Percentiles rank a stretch among this genome's conserved stretches.
Evolutionary conservation across 495 filamentous ascomycete genomes (phyloP).

Genomic region (Xylaria longipes): DNA sequence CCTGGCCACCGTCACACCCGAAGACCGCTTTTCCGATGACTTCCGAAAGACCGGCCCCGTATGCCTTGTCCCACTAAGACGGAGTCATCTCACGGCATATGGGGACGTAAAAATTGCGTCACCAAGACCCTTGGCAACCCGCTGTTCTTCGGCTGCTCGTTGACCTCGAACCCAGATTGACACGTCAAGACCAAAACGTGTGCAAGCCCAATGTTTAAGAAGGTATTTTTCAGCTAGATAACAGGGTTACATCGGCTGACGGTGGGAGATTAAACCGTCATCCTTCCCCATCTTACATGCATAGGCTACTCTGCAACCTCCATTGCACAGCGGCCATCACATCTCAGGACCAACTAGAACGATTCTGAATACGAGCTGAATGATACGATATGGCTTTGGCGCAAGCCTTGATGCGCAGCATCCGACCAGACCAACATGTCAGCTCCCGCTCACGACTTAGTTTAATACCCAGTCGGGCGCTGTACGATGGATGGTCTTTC

Average conservation of each 20-base stretch:
- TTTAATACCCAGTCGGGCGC: constrained; percentile 4
- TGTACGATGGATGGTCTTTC: background rate
- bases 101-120: background rate
- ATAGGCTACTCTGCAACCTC: background rate
- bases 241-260: constrained; percentile 14
- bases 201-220: background rate
- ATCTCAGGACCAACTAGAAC: background rate
- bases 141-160: background rate
- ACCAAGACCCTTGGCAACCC: background rate
- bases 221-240: constrained; percentile 19
- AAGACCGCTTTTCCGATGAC: background rate
- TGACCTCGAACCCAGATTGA: background rate
- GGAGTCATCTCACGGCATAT: background rate
- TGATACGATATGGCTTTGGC: constrained; percentile 8
- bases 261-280: background rate
- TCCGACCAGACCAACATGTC: background rate
- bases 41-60: background rate
- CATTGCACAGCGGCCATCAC: background rate
- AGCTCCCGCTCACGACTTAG: background rate
- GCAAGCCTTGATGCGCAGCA: constrained; percentile 10
- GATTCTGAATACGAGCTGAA: constrained; percentile 3
- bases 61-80: background rate
- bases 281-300: constrained; percentile 17
- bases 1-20: background rate
- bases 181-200: no score